Evolutionary conservation across 768 basidiomycete genomes (phyloP).

Genomic region (Hericium rajendrae): DNA sequence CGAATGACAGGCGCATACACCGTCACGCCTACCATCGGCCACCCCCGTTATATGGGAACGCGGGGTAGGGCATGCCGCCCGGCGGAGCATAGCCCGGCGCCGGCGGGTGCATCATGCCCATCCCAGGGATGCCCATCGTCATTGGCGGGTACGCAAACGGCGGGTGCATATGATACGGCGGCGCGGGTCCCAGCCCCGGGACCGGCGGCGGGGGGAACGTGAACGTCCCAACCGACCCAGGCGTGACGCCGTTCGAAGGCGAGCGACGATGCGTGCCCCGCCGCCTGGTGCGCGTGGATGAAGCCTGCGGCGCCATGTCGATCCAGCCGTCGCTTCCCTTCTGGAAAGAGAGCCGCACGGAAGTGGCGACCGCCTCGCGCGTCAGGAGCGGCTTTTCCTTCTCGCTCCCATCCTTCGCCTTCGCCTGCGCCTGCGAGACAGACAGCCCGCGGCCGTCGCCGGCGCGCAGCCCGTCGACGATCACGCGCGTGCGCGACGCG

Average conservation of each 20-base stretch:
- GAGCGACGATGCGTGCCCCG: neutral
- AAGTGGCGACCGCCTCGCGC: constrained; percentile 3
- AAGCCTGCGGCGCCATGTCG: neutral
- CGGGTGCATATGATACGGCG: no score
- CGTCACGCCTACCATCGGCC: no score
- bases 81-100: no score
- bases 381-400: neutral
- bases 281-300: neutral
- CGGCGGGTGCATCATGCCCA: no score
- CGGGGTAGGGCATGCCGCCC: no score
- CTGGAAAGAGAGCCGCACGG: constrained; percentile 14
- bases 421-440: constrained; percentile 25
- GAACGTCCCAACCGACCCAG: constrained; percentile 10
- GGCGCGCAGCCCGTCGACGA: constrained; percentile 47
- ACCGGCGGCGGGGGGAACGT: constrained; percentile 10
- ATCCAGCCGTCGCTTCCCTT: constrained; percentile 14
- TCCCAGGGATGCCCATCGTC: no score
- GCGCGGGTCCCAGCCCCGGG: neutral
- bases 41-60: no score
- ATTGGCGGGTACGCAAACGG: no score
- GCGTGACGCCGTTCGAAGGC: neutral
- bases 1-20: no score
- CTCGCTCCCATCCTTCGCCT: neutral
- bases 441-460: constrained; percentile 10
- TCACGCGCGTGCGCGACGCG: constrained; percentile 48